Percentiles rank a stretch among this genome's conserved stretches.
Conservation (phyloP, 2,329 filamentous ascomycete species). For the Metarhizium robertsii region DNA sequence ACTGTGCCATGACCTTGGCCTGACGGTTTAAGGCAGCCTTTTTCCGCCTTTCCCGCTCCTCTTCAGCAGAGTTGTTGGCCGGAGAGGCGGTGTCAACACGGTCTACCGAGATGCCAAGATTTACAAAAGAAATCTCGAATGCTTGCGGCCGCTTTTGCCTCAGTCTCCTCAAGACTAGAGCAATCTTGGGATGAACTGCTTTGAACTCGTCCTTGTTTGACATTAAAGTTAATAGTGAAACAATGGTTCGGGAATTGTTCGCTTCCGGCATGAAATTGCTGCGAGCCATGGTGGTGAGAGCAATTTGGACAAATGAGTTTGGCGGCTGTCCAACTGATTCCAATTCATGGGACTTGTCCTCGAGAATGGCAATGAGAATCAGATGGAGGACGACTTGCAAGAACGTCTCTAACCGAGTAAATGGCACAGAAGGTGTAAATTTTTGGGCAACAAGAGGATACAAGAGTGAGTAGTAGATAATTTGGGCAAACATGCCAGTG, state of each 20-base stretch:
- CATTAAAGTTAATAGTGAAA: constrained; percentile 52
- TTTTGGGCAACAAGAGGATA: constrained; percentile 65
- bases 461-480: constrained; percentile 79
- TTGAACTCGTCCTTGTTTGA: constrained; percentile 66
- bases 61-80: constrained; percentile 57
- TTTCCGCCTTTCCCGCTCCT: constrained; percentile 77
- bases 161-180: constrained; percentile 73
- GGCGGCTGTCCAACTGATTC: constrained; percentile 35
- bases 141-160: constrained; percentile 69
- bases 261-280: constrained; percentile 51
- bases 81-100: constrained; percentile 75
- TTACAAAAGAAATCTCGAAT: constrained; percentile 59
- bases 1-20: constrained; percentile 92
- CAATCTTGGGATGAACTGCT: constrained; percentile 75
- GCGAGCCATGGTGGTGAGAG: constrained; percentile 54
- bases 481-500: constrained; percentile 78
- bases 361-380: constrained; percentile 72
- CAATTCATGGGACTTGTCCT: constrained; percentile 59
- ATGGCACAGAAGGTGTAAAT: constrained; percentile 64
- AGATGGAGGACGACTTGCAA: constrained; percentile 87
- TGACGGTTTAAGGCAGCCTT: constrained; percentile 82
- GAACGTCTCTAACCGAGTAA: constrained; percentile 81
- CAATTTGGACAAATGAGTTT: constrained; percentile 63
- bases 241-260: constrained; percentile 51
- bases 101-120: constrained; percentile 61